phyloP scores from a whole-genome alignment of 306 rosid species.

The Prunus padus region DNA sequence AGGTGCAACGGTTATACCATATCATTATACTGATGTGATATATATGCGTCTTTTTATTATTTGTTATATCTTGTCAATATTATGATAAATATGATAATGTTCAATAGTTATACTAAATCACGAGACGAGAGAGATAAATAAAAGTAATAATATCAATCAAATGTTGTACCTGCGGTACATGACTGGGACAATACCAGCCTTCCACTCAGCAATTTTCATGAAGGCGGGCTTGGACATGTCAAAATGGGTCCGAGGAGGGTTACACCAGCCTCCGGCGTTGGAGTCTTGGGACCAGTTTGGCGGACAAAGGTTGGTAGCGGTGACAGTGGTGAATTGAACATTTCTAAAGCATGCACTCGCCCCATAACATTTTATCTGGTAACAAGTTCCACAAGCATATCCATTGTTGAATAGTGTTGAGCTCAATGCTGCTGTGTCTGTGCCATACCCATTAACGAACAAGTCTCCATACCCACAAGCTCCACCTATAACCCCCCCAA shows the following conservation, averaged over 20 bases:
- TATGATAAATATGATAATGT: too few relatives aligned
- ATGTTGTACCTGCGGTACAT: slow-evolving; percentile 64
- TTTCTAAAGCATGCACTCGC: slow-evolving; percentile 45
- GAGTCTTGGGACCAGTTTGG: slow-evolving; percentile 77
- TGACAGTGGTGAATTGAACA: slow-evolving; percentile 56
- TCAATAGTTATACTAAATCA: too few relatives aligned
- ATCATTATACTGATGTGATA: too few relatives aligned
- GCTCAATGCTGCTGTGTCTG: slow-evolving; percentile 74
- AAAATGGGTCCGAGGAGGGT: slow-evolving; percentile 80
- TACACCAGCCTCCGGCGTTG: slow-evolving; percentile 89
- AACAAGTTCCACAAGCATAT: slow-evolving; percentile 81
- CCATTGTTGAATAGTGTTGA: slow-evolving; percentile 79
- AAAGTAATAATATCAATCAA: too few relatives aligned
- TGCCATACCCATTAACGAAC: slow-evolving; percentile 73
- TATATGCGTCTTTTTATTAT: too few relatives aligned
- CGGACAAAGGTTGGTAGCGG: slow-evolving; percentile 91
- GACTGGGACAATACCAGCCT: slow-evolving; percentile 78
- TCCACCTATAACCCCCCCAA: slow-evolving; percentile 49
- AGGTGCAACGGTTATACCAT: too few relatives aligned
- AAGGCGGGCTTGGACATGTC: slow-evolving; percentile 93
- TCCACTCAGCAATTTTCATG: slow-evolving; percentile 80
- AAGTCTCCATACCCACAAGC: slow-evolving; percentile 93
- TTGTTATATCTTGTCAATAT: too few relatives aligned
- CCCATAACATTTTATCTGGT: slow-evolving; percentile 64
- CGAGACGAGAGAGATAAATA: too few relatives aligned